Evolutionary conservation across 345 rosid genomes (phyloP).

Genomic region (Lepidium aucheri): DNA sequence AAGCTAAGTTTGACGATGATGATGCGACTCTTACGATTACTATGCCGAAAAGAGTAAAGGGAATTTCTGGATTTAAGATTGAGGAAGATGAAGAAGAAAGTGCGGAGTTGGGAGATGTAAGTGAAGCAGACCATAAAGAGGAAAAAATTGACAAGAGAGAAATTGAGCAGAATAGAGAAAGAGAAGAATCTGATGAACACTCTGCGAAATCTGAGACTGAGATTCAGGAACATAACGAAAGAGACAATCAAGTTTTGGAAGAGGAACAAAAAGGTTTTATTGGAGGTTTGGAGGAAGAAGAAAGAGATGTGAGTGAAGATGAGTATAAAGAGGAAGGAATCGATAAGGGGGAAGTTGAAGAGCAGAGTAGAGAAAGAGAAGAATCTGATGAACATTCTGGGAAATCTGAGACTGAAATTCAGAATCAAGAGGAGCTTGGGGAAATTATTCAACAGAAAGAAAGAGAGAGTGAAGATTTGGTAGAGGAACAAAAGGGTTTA

Average conservation of each 20-base stretch:
- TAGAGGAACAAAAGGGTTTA: too few relatives aligned
- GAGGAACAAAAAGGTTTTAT: background rate
- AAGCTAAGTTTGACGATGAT: slow-evolving; percentile 55
- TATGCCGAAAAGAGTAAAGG: slow-evolving; percentile 62
- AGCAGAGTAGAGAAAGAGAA: too few relatives aligned
- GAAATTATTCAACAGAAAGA: too few relatives aligned
- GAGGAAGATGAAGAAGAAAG: slow-evolving; percentile 40
- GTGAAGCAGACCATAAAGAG: background rate
- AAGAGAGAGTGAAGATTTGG: too few relatives aligned
- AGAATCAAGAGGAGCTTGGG: too few relatives aligned
- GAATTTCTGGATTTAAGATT: slow-evolving; percentile 40
- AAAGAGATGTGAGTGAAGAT: too few relatives aligned
- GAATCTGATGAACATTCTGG: too few relatives aligned
- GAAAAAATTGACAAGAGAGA: background rate
- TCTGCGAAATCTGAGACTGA: background rate
- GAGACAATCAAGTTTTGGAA: slow-evolving; percentile 10
- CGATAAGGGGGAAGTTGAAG: too few relatives aligned
- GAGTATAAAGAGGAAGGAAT: too few relatives aligned
- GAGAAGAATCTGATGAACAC: background rate
- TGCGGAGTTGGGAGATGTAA: background rate
- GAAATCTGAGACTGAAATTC: too few relatives aligned
- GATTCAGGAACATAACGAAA: slow-evolving; percentile 1
- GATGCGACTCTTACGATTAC: slow-evolving; percentile 42
- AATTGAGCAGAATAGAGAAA: background rate
- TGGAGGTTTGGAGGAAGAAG: background rate